These are phyloP conservation scores for Colletotrichum tabaci DNA, from an alignment of 2,329 filamentous ascomycete species.

Conservation along the genomic window DNA sequence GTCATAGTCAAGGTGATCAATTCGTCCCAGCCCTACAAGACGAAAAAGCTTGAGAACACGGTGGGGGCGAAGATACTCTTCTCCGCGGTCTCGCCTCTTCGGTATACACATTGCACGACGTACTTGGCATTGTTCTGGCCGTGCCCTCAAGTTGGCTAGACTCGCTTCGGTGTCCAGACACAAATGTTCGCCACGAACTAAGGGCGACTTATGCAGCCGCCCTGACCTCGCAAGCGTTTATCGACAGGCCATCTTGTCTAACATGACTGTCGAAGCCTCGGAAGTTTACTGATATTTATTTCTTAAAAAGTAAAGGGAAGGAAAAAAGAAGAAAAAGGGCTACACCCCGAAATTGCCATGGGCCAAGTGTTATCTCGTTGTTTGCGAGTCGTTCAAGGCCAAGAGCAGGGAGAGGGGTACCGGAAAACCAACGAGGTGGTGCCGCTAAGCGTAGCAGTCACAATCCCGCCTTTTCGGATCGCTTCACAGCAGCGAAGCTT, in stretches of 20 bases:
- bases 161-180: constrained; percentile 14
- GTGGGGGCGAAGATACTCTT: constrained; percentile 10
- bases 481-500: constrained; percentile 31
- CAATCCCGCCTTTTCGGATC: constrained; percentile 41
- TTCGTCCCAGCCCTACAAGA: constrained; percentile 6
- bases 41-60: neutral
- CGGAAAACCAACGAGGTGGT: constrained; percentile 1
- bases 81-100: constrained; percentile 34
- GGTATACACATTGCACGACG: constrained; percentile 10
- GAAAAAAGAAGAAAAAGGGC: too few species aligned
- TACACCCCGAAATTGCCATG: neutral
- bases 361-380: neutral
- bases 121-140: neutral
- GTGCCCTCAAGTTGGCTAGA: neutral
- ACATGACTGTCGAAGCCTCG: neutral
- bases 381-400: constrained; percentile 3
- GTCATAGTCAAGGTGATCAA: constrained; percentile 9
- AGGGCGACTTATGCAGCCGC: neutral
- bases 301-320: too few species aligned
- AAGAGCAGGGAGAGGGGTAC: constrained; percentile 1
- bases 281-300: neutral
- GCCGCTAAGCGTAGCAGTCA: constrained; percentile 34
- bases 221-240: neutral
- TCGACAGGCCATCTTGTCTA: neutral
- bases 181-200: neutral